These are phyloP conservation scores for Meyerozyma smithsonii DNA, from an alignment of 1,139 yeast genomes.

Conservation along the genomic window DNA sequence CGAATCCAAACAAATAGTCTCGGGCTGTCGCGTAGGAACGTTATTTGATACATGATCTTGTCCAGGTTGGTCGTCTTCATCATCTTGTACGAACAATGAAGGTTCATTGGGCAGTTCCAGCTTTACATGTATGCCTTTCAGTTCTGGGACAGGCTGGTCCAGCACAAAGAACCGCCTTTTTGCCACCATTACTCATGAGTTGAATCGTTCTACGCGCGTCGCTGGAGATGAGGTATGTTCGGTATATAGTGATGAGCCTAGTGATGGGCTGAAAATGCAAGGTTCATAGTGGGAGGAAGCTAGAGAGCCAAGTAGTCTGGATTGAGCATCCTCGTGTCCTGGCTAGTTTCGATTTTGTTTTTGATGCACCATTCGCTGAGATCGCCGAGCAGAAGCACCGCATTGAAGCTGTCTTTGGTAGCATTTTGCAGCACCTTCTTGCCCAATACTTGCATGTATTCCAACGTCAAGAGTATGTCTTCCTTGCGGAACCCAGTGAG, in stretches of 20 bases:
- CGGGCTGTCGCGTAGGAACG: not conserved
- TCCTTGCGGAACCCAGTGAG: slow-evolving; percentile 66
- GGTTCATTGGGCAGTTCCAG: not conserved
- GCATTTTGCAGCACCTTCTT: slow-evolving; percentile 16
- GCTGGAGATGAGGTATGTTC: not conserved
- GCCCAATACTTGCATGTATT: slow-evolving; percentile 47
- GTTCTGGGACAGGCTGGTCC: not conserved
- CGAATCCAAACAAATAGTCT: not conserved
- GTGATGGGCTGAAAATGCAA: not conserved
- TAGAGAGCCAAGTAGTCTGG: slow-evolving; percentile 18
- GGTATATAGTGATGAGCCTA: not conserved
- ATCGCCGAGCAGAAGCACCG: slow-evolving; percentile 18
- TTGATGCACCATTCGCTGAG: slow-evolving; percentile 27
- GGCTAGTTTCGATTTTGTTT: slow-evolving; percentile 20
- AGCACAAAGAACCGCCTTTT: slow-evolving; percentile 1
- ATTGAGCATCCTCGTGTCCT: slow-evolving; percentile 23
- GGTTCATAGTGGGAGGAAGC: not conserved
- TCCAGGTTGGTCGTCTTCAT: not conserved
- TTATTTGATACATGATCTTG: not conserved
- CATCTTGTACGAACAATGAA: not conserved
- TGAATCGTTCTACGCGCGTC: not conserved
- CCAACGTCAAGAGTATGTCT: slow-evolving; percentile 63
- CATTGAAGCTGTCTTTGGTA: slow-evolving; percentile 11
- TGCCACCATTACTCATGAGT: not conserved
- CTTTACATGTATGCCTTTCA: not conserved